A percentile compares a stretch with the other conserved stretches of the same genome.
Conservation (phyloP, 805 yeast genomes). For the Suhomyces pyralidae region DNA sequence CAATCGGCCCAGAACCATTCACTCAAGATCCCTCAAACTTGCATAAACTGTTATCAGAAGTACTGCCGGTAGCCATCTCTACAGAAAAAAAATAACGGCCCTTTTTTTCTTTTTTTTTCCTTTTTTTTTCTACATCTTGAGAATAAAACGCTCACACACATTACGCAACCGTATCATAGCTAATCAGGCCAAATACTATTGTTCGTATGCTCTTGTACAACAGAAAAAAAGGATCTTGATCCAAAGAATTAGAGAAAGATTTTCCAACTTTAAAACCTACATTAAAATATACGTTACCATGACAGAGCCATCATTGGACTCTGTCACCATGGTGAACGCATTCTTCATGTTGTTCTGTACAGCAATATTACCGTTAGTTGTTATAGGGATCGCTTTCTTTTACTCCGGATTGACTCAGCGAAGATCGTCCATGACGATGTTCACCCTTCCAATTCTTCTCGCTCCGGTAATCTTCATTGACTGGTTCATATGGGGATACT, state of each 20-base stretch:
- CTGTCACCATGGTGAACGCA: conserved; percentile 17
- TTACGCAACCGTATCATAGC: neutral
- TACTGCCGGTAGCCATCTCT: conserved; percentile 16
- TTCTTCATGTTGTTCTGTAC: conserved; percentile 38
- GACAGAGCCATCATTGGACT: conserved; percentile 2
- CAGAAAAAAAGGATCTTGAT: neutral
- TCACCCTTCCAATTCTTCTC: conserved; percentile 33
- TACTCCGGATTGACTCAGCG: conserved; percentile 44
- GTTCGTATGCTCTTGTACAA: neutral
- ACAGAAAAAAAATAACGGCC: neutral
- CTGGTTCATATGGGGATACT: conserved; percentile 46
- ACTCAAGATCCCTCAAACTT: conserved; percentile 12
- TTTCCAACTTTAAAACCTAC: neutral
- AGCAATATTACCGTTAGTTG: conserved; percentile 26
- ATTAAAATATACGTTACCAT: neutral
- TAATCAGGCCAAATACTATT: neutral
- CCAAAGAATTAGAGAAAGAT: neutral
- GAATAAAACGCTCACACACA: neutral
- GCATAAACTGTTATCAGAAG: conserved; percentile 15
- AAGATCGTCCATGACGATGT: conserved; percentile 39
- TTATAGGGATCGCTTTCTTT: conserved; percentile 37
- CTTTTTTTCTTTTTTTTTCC: neutral
- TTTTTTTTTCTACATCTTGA: neutral
- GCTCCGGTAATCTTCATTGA: conserved; percentile 34
- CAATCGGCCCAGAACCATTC: neutral